Percentiles rank a stretch among this genome's conserved stretches.
Evolutionary conservation across 345 rosid species (phyloP).

Genomic region (Viola odorata): DNA sequence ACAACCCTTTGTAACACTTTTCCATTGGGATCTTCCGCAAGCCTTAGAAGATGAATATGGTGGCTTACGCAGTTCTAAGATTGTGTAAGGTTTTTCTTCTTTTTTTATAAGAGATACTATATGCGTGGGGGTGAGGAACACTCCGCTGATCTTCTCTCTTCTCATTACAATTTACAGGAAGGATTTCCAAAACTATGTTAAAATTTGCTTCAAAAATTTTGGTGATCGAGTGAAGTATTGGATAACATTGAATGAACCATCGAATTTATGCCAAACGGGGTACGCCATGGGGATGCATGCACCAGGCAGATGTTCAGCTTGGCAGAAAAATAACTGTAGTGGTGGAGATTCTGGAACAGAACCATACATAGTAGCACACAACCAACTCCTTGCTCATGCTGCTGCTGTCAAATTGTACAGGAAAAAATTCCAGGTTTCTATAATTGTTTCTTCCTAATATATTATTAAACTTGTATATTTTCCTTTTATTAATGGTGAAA

Average conservation of each 20-base stretch:
- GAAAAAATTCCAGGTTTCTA: conserved; percentile 28
- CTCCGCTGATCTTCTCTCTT: too few relatives aligned
- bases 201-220: conserved; percentile 40
- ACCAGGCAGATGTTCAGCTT: conserved; percentile 25
- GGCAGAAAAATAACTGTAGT: conserved; percentile 2
- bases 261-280: conserved; percentile 3
- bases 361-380: conserved; percentile 27
- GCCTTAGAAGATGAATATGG: conserved; percentile 14
- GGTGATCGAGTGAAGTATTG: conserved; percentile 38
- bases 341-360: conserved; percentile 28
- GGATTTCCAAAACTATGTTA: conserved; percentile 36
- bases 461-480: too few relatives aligned
- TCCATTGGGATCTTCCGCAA: conserved; percentile 14
- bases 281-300: conserved; percentile 19
- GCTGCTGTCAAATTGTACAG: conserved; percentile 23
- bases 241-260: conserved; percentile 30
- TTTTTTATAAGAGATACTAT: too few relatives aligned
- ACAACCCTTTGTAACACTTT: conserved; percentile 7
- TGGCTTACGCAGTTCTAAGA: conserved; percentile 8
- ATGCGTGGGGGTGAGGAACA: too few relatives aligned
- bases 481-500: too few relatives aligned
- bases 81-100: too few relatives aligned
- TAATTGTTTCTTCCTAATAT: too few relatives aligned
- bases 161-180: conserved; percentile 24
- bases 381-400: conserved; percentile 30